Evolutionary conservation across 179 eudicot species (phyloP).

Genomic region (Nepenthes alata): DNA sequence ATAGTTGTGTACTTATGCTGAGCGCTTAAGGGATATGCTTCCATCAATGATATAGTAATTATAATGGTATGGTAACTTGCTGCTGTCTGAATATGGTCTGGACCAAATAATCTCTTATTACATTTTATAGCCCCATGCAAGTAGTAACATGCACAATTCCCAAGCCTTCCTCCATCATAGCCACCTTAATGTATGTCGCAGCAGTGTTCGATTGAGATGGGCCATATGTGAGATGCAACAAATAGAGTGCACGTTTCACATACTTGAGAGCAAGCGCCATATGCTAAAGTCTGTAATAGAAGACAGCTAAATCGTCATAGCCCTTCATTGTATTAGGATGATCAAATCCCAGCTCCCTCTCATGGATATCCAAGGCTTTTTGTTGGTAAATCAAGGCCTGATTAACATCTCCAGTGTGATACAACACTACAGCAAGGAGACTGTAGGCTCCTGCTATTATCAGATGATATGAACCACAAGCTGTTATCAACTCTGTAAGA

Average conservation of each 20-base stretch:
- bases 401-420: constrained; percentile 98
- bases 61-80: no score
- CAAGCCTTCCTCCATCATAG: constrained; percentile 84
- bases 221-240: constrained; percentile 90
- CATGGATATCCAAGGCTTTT: constrained; percentile 75
- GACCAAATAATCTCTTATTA: constrained; percentile 92
- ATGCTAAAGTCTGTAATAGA: constrained; percentile 57
- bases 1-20: no score
- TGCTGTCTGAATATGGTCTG: constrained; percentile 33
- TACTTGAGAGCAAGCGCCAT: constrained; percentile 92
- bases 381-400: constrained; percentile 99
- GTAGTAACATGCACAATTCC: constrained; percentile 56
- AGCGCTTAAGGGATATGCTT: no score
- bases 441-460: constrained; percentile 99
- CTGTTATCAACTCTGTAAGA: constrained; percentile 92
- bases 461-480: constrained; percentile 15
- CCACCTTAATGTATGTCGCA: no score
- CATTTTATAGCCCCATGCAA: constrained; percentile 98
- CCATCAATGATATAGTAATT: no score
- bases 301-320: constrained; percentile 94
- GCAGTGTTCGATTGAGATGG: constrained; percentile 81
- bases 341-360: no score
- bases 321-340: constrained; percentile 80
- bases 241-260: constrained; percentile 21
- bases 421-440: constrained; percentile 94